Evolutionary conservation across 1,284 basidiomycete species (phyloP).

Genomic region (Omphalotus olearius): DNA sequence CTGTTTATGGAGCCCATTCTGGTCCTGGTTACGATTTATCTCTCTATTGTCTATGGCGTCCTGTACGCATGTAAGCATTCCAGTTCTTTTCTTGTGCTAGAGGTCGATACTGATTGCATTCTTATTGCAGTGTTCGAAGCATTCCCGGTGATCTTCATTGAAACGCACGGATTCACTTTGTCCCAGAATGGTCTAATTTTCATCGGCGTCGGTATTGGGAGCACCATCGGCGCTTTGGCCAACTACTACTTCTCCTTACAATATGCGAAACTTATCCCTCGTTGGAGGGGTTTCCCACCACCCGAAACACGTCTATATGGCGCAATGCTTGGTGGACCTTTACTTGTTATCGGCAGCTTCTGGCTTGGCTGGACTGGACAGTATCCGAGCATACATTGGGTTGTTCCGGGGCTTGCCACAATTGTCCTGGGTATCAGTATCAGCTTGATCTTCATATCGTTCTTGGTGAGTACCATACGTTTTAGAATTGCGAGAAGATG

Average conservation of each 20-base stretch:
- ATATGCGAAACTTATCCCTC: constrained; percentile 41
- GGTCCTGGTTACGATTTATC: constrained; percentile 62
- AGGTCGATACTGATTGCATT: not conserved
- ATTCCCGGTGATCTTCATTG: constrained; percentile 55
- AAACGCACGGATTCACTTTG: constrained; percentile 49
- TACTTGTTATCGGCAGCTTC: constrained; percentile 51
- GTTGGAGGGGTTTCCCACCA: constrained; percentile 55
- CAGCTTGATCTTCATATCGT: constrained; percentile 59
- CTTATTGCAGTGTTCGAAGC: constrained; percentile 49
- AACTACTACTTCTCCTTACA: constrained; percentile 36
- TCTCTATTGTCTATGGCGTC: constrained; percentile 65
- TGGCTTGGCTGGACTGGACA: constrained; percentile 66
- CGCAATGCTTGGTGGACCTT: constrained; percentile 48
- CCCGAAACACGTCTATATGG: constrained; percentile 59
- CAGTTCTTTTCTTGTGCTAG: not conserved
- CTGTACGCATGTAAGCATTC: constrained; percentile 50
- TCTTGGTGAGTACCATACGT: constrained; percentile 41
- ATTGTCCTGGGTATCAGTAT: constrained; percentile 51
- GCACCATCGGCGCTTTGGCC: constrained; percentile 45
- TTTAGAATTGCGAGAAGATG: too few species aligned
- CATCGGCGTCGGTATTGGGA: constrained; percentile 68
- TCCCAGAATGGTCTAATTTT: constrained; percentile 62
- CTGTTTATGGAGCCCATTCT: constrained; percentile 64
- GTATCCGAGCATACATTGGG: constrained; percentile 54
- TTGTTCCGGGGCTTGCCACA: constrained; percentile 51